phyloP scores from a whole-genome alignment of 2,329 filamentous ascomycete genomes.

The Escovopsis sp. region DNA sequence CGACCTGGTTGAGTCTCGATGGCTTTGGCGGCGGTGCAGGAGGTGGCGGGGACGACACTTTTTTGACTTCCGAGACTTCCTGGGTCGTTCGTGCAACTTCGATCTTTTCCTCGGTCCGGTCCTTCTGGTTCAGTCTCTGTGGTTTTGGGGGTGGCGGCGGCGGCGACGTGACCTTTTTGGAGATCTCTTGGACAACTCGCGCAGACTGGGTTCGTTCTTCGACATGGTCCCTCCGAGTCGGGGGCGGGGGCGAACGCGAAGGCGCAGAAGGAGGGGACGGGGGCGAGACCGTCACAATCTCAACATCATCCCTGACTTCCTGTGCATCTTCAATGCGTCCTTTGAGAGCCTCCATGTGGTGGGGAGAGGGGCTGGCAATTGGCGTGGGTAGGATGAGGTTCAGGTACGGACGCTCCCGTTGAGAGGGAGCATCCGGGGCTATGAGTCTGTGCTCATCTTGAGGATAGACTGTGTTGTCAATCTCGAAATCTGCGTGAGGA shows the following conservation, averaged over 20 bases:
- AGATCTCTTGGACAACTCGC: slow-evolving; percentile 6
- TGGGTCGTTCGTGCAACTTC: no score
- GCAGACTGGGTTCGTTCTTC: slow-evolving; percentile 1
- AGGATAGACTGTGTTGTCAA: slow-evolving; percentile 45
- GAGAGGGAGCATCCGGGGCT: slow-evolving; percentile 36
- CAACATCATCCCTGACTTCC: no score
- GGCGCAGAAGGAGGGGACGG: not conserved
- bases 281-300: no score
- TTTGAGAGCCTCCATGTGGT: slow-evolving; percentile 10
- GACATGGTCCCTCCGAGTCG: not conserved
- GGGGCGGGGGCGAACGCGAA: not conserved
- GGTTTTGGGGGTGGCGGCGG: no score
- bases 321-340: slow-evolving; percentile 1
- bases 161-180: no score
- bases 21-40: no score
- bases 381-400: slow-evolving; percentile 50
- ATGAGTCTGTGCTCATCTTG: slow-evolving; percentile 29
- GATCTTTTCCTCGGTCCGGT: no score
- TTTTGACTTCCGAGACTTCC: no score
- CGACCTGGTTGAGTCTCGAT: no score
- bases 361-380: slow-evolving; percentile 30
- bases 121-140: no score
- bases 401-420: slow-evolving; percentile 41
- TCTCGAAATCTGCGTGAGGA: slow-evolving; percentile 48
- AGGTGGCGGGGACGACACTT: no score